A percentile compares a stretch with the other conserved stretches of the same genome.
These are phyloP conservation scores for Verticillium klebahnii DNA, from an alignment of 2,329 filamentous ascomycete genomes.

Conservation along the genomic window DNA sequence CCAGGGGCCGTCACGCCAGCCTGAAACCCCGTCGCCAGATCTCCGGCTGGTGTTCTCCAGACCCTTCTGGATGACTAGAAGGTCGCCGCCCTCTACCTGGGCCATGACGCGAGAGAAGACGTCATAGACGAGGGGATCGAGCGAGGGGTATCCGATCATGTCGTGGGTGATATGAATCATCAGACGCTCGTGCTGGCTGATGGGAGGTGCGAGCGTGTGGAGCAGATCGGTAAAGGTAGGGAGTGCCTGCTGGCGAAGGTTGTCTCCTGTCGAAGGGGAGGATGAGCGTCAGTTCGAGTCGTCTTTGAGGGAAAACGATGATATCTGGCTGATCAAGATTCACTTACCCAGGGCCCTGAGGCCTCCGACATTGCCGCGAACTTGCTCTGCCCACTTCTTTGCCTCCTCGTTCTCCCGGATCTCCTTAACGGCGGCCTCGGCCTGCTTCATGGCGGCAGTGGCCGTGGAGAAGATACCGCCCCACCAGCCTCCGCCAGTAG, in stretches of 20 bases:
- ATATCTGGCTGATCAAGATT: not conserved
- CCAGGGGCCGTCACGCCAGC: conserved; percentile 95
- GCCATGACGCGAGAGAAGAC: conserved; percentile 96
- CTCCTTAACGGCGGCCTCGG: conserved; percentile 88
- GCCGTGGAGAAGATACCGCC: conserved; percentile 81
- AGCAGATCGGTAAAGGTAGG: conserved; percentile 94
- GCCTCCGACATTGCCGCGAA: conserved; percentile 80
- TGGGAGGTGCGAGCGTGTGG: conserved; percentile 91
- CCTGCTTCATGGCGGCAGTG: conserved; percentile 82
- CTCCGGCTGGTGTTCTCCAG: conserved; percentile 74
- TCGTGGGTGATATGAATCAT: conserved; percentile 98
- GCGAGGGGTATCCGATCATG: conserved; percentile 85
- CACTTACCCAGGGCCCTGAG: conserved; percentile 68
- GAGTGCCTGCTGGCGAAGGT: conserved; percentile 78
- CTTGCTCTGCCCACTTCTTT: conserved; percentile 91
- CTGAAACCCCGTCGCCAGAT: conserved; percentile 53
- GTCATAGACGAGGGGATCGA: conserved; percentile 86
- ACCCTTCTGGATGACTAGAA: conserved; percentile 90
- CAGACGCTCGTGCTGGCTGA: conserved; percentile 92
- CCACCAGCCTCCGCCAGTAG: conserved; percentile 74
- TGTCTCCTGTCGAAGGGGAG: conserved; percentile 59
- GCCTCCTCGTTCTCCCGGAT: conserved; percentile 96
- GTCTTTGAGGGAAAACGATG: conserved; percentile 5
- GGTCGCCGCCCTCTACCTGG: conserved; percentile 95
- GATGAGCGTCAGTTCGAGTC: not conserved